These are phyloP conservation scores for Acidomyces sp. DNA, from an alignment of 495 filamentous ascomycete genomes.

Conservation along the genomic window DNA sequence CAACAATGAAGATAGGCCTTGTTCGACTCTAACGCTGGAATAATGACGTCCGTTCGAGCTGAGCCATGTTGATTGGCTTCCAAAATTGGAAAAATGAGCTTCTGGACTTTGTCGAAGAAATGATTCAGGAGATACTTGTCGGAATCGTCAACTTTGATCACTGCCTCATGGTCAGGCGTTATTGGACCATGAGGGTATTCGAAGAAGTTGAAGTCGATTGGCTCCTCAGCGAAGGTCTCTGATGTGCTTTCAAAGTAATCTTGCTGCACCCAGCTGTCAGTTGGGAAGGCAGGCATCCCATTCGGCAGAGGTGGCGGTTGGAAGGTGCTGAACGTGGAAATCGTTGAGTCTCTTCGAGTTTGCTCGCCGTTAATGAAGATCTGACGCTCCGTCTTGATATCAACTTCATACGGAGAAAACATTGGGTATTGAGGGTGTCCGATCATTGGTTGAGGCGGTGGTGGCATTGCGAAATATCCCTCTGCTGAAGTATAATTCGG, in stretches of 20 bases:
- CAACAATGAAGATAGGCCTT: conserved; percentile 92
- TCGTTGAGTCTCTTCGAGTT: conserved; percentile 65
- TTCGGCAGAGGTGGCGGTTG: conserved; percentile 58
- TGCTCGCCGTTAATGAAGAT: conserved; percentile 88
- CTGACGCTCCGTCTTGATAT: conserved; percentile 89
- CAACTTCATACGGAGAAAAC: conserved; percentile 77
- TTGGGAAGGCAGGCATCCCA: conserved; percentile 49
- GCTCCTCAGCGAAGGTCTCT: conserved; percentile 52
- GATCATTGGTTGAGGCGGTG: conserved; percentile 29
- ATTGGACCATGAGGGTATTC: conserved; percentile 53
- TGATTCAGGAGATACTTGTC: conserved; percentile 81
- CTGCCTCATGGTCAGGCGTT: conserved; percentile 44
- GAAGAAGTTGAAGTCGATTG: conserved; percentile 60
- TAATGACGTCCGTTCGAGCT: conserved; percentile 62
- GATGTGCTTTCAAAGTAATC: conserved; percentile 51
- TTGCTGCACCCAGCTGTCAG: conserved; percentile 61
- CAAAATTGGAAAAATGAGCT: conserved; percentile 79
- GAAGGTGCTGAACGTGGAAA: conserved; percentile 78
- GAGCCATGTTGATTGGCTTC: conserved; percentile 77
- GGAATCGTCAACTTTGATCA: conserved; percentile 76
- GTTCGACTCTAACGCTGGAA: conserved; percentile 77
- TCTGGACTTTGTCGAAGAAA: conserved; percentile 78
- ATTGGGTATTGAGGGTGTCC: conserved; percentile 31
- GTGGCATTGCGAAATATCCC: conserved; percentile 27
- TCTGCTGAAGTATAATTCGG: conserved; percentile 47